Conservation (phyloP, 1,284 basidiomycete genomes). For the Malassezia psittaci region DNA sequence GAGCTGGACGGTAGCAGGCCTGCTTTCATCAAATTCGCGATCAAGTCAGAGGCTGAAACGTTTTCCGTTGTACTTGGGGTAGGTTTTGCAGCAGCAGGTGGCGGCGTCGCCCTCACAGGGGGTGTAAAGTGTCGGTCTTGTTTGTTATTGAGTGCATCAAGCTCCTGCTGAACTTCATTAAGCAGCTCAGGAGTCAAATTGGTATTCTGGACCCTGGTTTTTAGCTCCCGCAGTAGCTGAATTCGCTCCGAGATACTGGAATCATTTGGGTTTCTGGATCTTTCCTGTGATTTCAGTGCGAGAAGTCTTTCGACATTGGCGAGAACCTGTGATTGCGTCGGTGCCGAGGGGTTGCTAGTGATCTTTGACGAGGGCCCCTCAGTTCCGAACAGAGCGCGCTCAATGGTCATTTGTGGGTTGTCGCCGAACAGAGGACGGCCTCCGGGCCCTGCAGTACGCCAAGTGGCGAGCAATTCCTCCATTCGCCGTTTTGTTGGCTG, state of each 20-base stretch:
- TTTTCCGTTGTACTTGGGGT: neutral
- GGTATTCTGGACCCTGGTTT: conserved; percentile 60
- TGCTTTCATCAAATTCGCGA: conserved; percentile 37
- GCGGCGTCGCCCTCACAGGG: too few species aligned
- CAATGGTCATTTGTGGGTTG: conserved; percentile 37
- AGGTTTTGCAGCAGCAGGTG: conserved; percentile 1
- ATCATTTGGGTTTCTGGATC: conserved; percentile 24
- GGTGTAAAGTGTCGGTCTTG: conserved; percentile 9
- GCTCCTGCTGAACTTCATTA: conserved; percentile 64
- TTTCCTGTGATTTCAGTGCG: conserved; percentile 26
- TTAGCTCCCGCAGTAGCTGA: conserved; percentile 54
- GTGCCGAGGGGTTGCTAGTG: conserved; percentile 10
- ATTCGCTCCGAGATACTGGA: conserved; percentile 21
- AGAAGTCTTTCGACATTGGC: conserved; percentile 36
- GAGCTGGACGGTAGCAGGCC: conserved; percentile 29
- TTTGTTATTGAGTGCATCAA: conserved; percentile 52
- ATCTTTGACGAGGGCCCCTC: conserved; percentile 19
- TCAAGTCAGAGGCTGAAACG: conserved; percentile 24
- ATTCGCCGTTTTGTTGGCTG: conserved; percentile 38
- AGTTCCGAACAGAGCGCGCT: conserved; percentile 35
- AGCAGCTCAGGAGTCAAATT: conserved; percentile 71
- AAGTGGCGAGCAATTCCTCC: conserved; percentile 43
- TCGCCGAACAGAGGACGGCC: conserved; percentile 36
- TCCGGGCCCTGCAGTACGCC: conserved; percentile 33
- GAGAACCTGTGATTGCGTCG: conserved; percentile 24